These are phyloP conservation scores for Chaetomium cochliodes DNA, from an alignment of 495 filamentous ascomycete genomes.

Conservation along the genomic window DNA sequence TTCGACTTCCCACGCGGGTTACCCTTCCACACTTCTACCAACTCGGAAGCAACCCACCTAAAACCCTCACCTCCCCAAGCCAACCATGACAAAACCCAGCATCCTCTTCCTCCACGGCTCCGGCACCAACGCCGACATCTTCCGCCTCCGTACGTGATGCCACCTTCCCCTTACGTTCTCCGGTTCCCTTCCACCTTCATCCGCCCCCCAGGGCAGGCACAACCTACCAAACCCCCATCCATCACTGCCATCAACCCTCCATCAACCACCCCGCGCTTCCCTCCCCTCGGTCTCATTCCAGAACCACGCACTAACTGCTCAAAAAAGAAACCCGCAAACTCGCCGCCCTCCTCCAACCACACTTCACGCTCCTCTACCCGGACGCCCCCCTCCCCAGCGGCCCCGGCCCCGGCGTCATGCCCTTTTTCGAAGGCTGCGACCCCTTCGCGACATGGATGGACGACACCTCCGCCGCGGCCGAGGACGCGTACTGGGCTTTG, in stretches of 20 bases:
- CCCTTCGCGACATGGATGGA: constrained; percentile 32
- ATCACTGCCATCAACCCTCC: too few relatives aligned
- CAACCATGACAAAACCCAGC: constrained; percentile 20
- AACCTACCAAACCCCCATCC: too few relatives aligned
- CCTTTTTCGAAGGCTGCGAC: constrained; percentile 31
- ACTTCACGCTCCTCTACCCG: constrained; percentile 33
- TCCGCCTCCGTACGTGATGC: constrained; percentile 23
- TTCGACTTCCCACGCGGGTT: too few relatives aligned
- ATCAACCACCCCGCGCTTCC: too few relatives aligned
- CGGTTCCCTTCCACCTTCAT: too few relatives aligned
- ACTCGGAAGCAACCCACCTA: neutral
- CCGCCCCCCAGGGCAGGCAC: too few relatives aligned
- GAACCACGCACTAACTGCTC: too few relatives aligned
- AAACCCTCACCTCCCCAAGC: neutral
- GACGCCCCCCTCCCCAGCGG: constrained; percentile 20
- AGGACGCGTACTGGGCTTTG: constrained; percentile 17
- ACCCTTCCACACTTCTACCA: too few relatives aligned
- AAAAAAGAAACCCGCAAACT: constrained; percentile 26
- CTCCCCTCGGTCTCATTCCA: too few relatives aligned
- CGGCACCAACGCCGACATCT: constrained; percentile 32
- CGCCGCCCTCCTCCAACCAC: constrained; percentile 20
- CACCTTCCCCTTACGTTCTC: too few relatives aligned
- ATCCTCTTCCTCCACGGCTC: constrained; percentile 35
- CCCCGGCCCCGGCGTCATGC: constrained; percentile 30
- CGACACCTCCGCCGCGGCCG: constrained; percentile 5